These are phyloP conservation scores for Leavenworthia alabamica DNA, from an alignment of 345 rosid genomes.

Conservation along the genomic window DNA sequence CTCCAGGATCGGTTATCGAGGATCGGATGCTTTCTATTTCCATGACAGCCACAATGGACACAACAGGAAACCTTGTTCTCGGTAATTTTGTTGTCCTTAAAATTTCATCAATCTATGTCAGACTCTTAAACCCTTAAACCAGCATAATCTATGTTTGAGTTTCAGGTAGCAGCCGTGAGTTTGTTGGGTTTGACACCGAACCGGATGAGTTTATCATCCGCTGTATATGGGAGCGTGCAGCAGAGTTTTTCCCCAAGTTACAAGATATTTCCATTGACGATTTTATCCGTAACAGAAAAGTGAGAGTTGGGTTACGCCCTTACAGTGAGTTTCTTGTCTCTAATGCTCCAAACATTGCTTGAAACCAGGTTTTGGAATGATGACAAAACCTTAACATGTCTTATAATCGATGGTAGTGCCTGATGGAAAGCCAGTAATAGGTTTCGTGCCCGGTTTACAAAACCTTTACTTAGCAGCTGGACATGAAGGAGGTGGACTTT, in stretches of 20 bases:
- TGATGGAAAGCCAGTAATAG: conserved; percentile 85
- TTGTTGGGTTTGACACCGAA: conserved; percentile 67
- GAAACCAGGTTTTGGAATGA: not conserved
- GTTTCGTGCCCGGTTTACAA: conserved; percentile 58
- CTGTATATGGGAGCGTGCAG: conserved; percentile 69
- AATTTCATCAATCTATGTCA: not conserved
- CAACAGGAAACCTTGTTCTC: conserved; percentile 64
- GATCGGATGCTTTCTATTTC: conserved; percentile 54
- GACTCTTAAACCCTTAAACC: not conserved
- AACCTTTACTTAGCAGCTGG: conserved; percentile 78
- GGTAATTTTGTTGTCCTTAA: conserved; percentile 33
- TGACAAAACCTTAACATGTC: not conserved
- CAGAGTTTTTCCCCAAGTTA: conserved; percentile 71
- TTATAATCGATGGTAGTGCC: conserved; percentile 54
- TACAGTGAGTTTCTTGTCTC: conserved; percentile 58
- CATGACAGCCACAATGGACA: conserved; percentile 84
- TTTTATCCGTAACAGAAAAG: conserved; percentile 46
- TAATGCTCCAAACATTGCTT: not conserved
- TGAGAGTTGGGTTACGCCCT: conserved; percentile 92
- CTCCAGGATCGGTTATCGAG: conserved; percentile 34
- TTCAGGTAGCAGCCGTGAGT: conserved; percentile 90
- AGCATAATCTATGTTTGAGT: not conserved
- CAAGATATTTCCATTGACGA: conserved; percentile 40
- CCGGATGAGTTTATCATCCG: conserved; percentile 51
- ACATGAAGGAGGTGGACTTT: conserved; percentile 91